Conservation (phyloP, 192 early-diverging fungal genomes). For the Helicostylum pulchrum region DNA sequence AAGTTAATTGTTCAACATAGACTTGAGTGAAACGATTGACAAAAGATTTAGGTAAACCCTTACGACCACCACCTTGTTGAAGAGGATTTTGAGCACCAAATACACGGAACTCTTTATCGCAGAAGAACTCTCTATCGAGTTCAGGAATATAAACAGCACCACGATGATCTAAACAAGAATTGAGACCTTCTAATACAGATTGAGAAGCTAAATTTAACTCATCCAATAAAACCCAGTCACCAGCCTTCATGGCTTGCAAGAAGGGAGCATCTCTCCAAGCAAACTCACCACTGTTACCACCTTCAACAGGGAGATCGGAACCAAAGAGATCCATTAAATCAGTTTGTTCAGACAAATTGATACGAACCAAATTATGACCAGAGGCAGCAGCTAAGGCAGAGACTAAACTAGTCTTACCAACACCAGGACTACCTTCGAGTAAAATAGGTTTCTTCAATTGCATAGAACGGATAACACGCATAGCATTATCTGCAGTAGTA, state of each 20-base stretch:
- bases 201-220: conserved; percentile 99
- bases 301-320: conserved; percentile 93
- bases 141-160: conserved; percentile 95
- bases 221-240: conserved; percentile 96
- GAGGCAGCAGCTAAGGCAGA: conserved; percentile 74
- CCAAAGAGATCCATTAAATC: conserved; percentile 99
- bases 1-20: conserved; percentile 79
- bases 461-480: conserved; percentile 84
- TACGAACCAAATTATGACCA: conserved; percentile 85
- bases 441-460: conserved; percentile 90
- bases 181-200: conserved; percentile 96
- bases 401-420: conserved; percentile 93
- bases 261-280: conserved; percentile 98
- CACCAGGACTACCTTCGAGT: conserved; percentile 95
- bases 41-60: conserved; percentile 96
- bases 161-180: conserved; percentile 97
- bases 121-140: conserved; percentile 82
- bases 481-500: conserved; percentile 84
- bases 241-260: conserved; percentile 90
- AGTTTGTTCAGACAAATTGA: conserved; percentile 98
- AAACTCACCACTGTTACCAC: conserved; percentile 80
- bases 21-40: conserved; percentile 97
- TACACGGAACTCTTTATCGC: conserved; percentile 80
- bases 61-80: conserved; percentile 94
- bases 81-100: conserved; percentile 98